phyloP scores from a whole-genome alignment of 371 early-diverging fungal genomes.

The Circinella minor region DNA sequence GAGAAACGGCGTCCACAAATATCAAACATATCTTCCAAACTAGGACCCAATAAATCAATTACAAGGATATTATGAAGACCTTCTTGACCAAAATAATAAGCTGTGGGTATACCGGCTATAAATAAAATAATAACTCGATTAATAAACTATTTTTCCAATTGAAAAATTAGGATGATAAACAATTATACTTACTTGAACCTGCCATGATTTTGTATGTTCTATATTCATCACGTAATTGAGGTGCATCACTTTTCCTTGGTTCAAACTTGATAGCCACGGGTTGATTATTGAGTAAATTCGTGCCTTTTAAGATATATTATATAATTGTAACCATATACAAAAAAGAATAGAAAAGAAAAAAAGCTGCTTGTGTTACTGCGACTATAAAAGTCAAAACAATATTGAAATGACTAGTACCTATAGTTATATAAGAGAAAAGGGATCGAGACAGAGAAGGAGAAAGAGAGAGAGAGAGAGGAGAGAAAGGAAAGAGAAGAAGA shows the following conservation, averaged over 20 bases:
- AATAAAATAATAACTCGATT: neutral
- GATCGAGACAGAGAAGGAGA: too few species aligned
- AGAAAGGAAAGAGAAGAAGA: conserved; percentile 7
- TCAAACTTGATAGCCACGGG: conserved; percentile 94
- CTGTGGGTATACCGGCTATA: conserved; percentile 80
- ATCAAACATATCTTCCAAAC: conserved; percentile 95
- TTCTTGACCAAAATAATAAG: conserved; percentile 93
- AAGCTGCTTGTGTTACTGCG: conserved; percentile 11
- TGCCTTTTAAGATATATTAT: conserved; percentile 35
- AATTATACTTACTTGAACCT: conserved; percentile 62
- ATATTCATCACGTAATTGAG: conserved; percentile 92
- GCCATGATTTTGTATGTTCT: conserved; percentile 87
- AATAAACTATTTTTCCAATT: too few species aligned
- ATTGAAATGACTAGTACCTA: too few species aligned
- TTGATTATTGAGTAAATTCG: conserved; percentile 78
- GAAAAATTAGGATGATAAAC: neutral
- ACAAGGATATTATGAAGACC: conserved; percentile 91
- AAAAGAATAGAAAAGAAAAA: neutral
- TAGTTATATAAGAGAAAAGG: too few species aligned
- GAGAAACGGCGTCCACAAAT: conserved; percentile 88
- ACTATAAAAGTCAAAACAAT: neutral
- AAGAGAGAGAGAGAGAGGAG: neutral
- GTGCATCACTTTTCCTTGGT: conserved; percentile 90
- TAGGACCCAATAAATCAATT: conserved; percentile 96
- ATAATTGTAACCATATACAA: too few species aligned